Percentiles rank a stretch among this genome's conserved stretches.
Conservation (phyloP, 768 basidiomycete genomes). For the Lactifluus hygrophoroides region DNA sequence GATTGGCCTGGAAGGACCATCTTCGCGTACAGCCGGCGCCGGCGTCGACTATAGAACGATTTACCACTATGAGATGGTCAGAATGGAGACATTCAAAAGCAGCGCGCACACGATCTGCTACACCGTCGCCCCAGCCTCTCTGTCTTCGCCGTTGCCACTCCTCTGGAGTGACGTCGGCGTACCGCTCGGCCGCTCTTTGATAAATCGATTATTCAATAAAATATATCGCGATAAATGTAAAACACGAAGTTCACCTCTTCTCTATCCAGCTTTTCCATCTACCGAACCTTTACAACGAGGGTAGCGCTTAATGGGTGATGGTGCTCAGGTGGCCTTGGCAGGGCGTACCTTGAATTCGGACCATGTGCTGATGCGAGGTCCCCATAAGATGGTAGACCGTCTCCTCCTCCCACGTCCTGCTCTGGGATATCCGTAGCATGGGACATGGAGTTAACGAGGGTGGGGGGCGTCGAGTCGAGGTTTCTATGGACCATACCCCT, state of each 20-base stretch:
- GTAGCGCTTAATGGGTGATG: background rate
- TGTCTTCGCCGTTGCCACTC: constrained; percentile 47
- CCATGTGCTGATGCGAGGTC: constrained; percentile 69
- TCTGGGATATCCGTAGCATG: constrained; percentile 27
- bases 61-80: background rate
- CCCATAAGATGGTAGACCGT: constrained; percentile 70
- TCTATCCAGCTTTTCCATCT: constrained; percentile 86
- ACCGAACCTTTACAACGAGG: constrained; percentile 51
- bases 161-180: constrained; percentile 53
- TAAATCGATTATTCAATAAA: background rate
- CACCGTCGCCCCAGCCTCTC: constrained; percentile 62
- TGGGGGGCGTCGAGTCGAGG: background rate
- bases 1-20: background rate
- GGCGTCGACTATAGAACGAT: background rate
- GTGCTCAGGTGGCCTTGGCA: background rate
- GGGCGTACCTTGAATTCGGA: constrained; percentile 67
- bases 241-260: constrained; percentile 48
- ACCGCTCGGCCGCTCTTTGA: constrained; percentile 74
- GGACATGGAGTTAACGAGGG: constrained; percentile 17
- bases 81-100: constrained; percentile 1
- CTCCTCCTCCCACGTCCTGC: constrained; percentile 35
- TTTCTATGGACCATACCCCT: background rate
- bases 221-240: background rate
- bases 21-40: constrained; percentile 6
- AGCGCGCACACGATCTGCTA: constrained; percentile 19